Conservation (phyloP, 768 basidiomycete genomes). For the Clavulina sp. region DNA sequence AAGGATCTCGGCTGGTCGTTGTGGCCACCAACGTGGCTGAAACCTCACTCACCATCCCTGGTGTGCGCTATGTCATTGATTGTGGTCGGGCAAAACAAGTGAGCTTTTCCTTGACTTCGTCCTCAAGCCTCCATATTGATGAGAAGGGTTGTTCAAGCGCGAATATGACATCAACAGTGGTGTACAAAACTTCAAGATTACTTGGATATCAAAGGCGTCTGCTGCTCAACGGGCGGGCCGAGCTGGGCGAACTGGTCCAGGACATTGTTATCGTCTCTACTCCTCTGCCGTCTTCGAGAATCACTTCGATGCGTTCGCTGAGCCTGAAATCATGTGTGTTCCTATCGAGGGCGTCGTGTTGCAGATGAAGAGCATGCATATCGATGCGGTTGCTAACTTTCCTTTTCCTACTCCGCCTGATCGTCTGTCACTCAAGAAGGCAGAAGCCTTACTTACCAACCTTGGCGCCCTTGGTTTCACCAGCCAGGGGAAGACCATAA, state of each 20-base stretch:
- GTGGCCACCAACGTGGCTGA: conserved; percentile 95
- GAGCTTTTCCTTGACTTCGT: conserved; percentile 5
- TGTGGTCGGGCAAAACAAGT: conserved; percentile 92
- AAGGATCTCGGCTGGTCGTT: conserved; percentile 70
- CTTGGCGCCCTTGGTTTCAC: conserved; percentile 53
- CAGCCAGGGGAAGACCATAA: conserved; percentile 15
- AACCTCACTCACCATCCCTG: conserved; percentile 91
- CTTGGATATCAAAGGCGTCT: conserved; percentile 91
- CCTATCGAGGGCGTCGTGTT: conserved; percentile 93
- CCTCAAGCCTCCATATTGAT: not conserved
- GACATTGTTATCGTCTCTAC: conserved; percentile 94
- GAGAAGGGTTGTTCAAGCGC: conserved; percentile 30
- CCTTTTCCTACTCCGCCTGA: conserved; percentile 97
- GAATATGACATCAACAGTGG: conserved; percentile 65
- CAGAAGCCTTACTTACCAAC: conserved; percentile 62
- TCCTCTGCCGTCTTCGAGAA: conserved; percentile 90
- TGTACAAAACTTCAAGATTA: conserved; percentile 82
- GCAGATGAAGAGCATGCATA: conserved; percentile 99
- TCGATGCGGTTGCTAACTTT: conserved; percentile 90
- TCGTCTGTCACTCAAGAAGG: conserved; percentile 49
- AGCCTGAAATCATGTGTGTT: conserved; percentile 86
- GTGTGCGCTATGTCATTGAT: conserved; percentile 95
- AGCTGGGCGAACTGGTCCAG: conserved; percentile 93
- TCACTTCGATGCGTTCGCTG: conserved; percentile 71
- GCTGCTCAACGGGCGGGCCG: conserved; percentile 89